Evolutionary conservation across 2,329 filamentous ascomycete genomes (phyloP).

Genomic region (Xylariaceae sp.): DNA sequence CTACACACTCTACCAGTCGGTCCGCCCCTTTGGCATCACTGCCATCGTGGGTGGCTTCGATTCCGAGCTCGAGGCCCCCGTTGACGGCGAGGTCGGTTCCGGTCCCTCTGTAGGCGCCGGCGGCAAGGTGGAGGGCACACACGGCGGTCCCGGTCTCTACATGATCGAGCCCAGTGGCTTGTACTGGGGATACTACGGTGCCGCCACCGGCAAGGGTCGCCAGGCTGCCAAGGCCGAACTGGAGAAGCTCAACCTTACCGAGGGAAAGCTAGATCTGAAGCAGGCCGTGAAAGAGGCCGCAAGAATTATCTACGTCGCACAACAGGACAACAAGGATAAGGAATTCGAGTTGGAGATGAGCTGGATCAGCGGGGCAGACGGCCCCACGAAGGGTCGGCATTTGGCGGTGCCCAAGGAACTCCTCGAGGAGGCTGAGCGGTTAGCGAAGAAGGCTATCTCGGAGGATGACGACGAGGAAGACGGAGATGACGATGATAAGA

Average conservation of each 20-base stretch:
- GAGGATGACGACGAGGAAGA: conserved; percentile 79
- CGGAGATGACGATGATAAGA: conserved; percentile 71
- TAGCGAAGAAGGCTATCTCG: conserved; percentile 87
- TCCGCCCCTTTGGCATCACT: conserved; percentile 94
- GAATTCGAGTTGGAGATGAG: conserved; percentile 99
- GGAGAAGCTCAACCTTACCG: conserved; percentile 89
- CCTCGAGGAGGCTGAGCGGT: conserved; percentile 83
- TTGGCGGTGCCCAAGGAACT: conserved; percentile 90
- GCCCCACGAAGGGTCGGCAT: conserved; percentile 88
- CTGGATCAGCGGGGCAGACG: conserved; percentile 83
- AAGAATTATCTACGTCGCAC: conserved; percentile 92
- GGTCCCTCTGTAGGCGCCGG: conserved; percentile 78
- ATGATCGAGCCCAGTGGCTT: conserved; percentile 98
- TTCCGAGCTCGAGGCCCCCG: conserved; percentile 75
- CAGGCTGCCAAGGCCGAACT: conserved; percentile 97
- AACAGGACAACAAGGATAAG: conserved; percentile 99
- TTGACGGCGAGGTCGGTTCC: conserved; percentile 84
- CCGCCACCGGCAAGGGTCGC: conserved; percentile 92
- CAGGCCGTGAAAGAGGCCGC: conserved; percentile 96
- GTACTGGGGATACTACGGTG: conserved; percentile 99
- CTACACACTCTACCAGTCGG: conserved; percentile 95
- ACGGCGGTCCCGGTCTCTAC: conserved; percentile 90
- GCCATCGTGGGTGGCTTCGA: conserved; percentile 94
- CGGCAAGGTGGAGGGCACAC: conserved; percentile 70
- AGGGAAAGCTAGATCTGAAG: conserved; percentile 70